These are phyloP conservation scores for Postia placenta DNA, from an alignment of 768 basidiomycete species.

Conservation along the genomic window DNA sequence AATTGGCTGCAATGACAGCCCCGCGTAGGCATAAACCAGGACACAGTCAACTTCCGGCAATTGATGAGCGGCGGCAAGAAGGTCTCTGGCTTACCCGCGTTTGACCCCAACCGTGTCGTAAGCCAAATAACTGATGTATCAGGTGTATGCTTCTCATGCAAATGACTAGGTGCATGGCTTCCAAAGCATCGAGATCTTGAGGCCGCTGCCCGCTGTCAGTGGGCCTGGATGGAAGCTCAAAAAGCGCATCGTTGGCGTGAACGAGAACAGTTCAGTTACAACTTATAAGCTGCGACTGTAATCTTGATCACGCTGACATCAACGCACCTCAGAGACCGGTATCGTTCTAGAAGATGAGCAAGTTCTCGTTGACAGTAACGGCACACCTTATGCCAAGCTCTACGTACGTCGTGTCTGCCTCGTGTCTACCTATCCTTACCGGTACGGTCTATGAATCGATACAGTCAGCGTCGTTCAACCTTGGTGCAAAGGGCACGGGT, in stretches of 20 bases:
- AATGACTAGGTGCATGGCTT: constrained; percentile 64
- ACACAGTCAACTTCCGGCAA: constrained; percentile 65
- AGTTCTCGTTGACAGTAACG: constrained; percentile 55
- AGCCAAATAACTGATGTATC: constrained; percentile 17
- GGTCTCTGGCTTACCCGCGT: constrained; percentile 62
- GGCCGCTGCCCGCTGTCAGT: constrained; percentile 68
- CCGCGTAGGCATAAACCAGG: constrained; percentile 47
- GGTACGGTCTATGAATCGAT: no score
- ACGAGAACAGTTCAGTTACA: constrained; percentile 63
- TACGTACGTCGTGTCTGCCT: constrained; percentile 24
- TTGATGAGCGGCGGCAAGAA: constrained; percentile 29
- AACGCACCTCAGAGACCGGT: constrained; percentile 50
- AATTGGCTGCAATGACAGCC: no score
- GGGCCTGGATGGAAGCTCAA: constrained; percentile 77
- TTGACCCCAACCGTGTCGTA: constrained; percentile 68
- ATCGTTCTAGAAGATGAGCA: constrained; percentile 66
- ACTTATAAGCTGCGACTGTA: background rate
- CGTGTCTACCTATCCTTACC: background rate
- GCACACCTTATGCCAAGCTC: constrained; percentile 37
- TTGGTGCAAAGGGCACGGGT: constrained; percentile 35
- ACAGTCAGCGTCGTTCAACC: constrained; percentile 36
- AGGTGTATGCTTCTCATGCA: background rate
- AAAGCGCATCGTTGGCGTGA: constrained; percentile 58
- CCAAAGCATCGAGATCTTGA: constrained; percentile 75
- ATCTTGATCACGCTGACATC: background rate